Evolutionary conservation across 2,329 filamentous ascomycete genomes (phyloP).

Genomic region (Cladosporium colombiae): DNA sequence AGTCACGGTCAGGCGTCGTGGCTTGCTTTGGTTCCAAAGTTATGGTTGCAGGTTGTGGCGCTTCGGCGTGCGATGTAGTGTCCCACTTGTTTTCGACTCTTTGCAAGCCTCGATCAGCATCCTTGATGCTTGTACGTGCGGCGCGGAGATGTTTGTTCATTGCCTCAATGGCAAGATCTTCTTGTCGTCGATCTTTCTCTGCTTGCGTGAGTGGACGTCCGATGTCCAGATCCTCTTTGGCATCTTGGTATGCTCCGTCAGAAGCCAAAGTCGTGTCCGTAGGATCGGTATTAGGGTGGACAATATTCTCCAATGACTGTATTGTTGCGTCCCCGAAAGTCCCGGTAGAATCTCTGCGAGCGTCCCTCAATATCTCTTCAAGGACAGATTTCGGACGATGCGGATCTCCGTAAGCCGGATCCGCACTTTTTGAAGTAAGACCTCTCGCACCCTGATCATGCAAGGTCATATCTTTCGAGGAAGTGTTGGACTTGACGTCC

Average conservation of each 20-base stretch:
- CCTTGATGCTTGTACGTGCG: constrained; percentile 46
- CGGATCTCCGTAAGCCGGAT: background rate
- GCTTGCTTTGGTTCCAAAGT: background rate
- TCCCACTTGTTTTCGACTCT: constrained; percentile 46
- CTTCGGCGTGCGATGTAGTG: constrained; percentile 14
- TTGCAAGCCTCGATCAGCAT: constrained; percentile 45
- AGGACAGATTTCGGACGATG: constrained; percentile 35
- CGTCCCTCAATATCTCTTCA: constrained; percentile 44
- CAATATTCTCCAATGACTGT: constrained; percentile 49
- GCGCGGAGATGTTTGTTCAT: constrained; percentile 45
- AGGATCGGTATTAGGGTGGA: constrained; percentile 34
- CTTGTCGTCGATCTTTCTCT: constrained; percentile 45
- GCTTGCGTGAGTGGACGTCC: constrained; percentile 37
- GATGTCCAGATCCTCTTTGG: constrained; percentile 1
- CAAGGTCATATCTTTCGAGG: background rate
- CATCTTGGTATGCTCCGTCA: constrained; percentile 22
- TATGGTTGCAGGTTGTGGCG: background rate
- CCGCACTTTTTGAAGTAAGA: background rate
- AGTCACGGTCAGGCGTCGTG: background rate
- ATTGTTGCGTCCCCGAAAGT: constrained; percentile 50
- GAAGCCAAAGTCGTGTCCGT: constrained; percentile 29
- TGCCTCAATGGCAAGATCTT: constrained; percentile 43
- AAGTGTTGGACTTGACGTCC: background rate
- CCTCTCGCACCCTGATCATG: background rate
- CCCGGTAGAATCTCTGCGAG: constrained; percentile 33